Percentiles rank a stretch among this genome's conserved stretches.
Conservation (phyloP, 257 asterid species). For the Anisodus tanguticus region DNA sequence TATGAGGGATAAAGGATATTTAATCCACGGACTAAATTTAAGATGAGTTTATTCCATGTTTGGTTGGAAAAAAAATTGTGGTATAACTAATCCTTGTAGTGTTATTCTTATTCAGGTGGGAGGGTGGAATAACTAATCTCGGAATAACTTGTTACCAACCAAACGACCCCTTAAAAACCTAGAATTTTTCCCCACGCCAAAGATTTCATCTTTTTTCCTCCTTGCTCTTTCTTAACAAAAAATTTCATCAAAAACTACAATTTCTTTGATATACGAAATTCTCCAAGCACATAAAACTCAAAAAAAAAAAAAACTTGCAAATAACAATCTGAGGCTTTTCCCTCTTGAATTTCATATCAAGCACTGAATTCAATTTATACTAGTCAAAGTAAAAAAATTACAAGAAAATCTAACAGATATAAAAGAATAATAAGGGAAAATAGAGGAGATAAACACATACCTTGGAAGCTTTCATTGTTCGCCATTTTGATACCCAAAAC, state of each 20-base stretch:
- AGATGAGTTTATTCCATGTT: no score
- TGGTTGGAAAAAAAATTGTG: no score
- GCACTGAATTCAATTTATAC: not conserved
- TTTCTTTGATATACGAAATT: not conserved
- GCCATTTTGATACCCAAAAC: conserved; percentile 17
- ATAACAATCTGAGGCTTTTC: not conserved
- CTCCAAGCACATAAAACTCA: not conserved
- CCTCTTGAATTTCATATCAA: not conserved
- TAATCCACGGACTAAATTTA: no score
- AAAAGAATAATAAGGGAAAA: not conserved
- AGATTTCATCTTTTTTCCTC: conserved; percentile 12
- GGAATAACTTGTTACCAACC: no score
- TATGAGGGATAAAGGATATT: no score
- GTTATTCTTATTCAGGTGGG: no score
- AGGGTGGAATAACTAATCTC: no score
- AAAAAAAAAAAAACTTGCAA: not conserved
- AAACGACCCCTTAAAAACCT: not conserved
- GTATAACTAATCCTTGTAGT: no score
- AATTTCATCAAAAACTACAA: not conserved
- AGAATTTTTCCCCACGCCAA: not conserved
- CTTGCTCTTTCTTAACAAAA: not conserved
- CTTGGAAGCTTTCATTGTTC: conserved; percentile 4
- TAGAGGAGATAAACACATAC: not conserved
- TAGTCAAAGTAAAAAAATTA: not conserved
- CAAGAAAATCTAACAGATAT: not conserved